Evolutionary conservation across 768 basidiomycete genomes (phyloP).

Genomic region (Roridomyces roridus): DNA sequence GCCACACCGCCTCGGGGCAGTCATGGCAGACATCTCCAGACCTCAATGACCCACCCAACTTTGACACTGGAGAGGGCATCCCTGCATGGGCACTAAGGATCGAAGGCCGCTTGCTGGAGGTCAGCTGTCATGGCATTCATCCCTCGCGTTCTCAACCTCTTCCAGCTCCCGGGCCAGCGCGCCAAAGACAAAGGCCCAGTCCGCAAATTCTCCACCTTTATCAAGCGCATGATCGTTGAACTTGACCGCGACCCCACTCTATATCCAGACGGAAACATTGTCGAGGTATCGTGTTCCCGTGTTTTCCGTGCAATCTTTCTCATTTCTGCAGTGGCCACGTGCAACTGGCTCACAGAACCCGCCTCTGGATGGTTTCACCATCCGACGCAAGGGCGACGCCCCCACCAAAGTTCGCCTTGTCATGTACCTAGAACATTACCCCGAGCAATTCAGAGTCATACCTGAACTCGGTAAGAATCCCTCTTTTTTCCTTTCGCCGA

Average conservation of each 20-base stretch:
- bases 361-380: conserved; percentile 84
- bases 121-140: conserved; percentile 35
- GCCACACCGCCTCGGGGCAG: conserved; percentile 87
- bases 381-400: conserved; percentile 81
- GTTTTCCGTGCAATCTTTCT: not conserved
- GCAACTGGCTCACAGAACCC: conserved; percentile 61
- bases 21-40: conserved; percentile 77
- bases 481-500: not conserved
- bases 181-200: conserved; percentile 64
- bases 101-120: conserved; percentile 88
- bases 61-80: conserved; percentile 88
- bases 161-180: conserved; percentile 64
- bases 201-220: conserved; percentile 85
- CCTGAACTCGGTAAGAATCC: conserved; percentile 68
- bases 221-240: conserved; percentile 86
- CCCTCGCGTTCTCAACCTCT: not conserved
- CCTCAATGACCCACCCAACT: conserved; percentile 49
- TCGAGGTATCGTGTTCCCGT: conserved; percentile 71
- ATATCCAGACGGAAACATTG: conserved; percentile 86
- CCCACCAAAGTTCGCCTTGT: conserved; percentile 81
- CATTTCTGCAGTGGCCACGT: conserved; percentile 62
- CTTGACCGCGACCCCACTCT: conserved; percentile 82
- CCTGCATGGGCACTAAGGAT: conserved; percentile 89
- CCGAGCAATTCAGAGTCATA: conserved; percentile 83
- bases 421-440: conserved; percentile 85